These are phyloP conservation scores for Kuraishia cidri DNA, from an alignment of 805 yeast genomes.

Conservation along the genomic window DNA sequence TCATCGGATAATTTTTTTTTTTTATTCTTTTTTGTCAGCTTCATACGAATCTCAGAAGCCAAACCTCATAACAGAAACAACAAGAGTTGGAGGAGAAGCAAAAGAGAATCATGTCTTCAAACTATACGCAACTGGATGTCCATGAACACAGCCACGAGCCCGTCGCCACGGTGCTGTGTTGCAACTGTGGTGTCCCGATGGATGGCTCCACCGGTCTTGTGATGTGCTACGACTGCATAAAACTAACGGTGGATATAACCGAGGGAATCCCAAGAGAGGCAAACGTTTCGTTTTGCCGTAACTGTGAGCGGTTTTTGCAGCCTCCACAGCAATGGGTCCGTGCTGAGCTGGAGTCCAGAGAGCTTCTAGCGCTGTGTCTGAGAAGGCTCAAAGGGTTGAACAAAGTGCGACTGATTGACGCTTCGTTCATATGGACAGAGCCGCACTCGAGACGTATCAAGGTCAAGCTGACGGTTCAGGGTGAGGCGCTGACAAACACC, in stretches of 20 bases:
- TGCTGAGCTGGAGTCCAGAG: constrained; percentile 89
- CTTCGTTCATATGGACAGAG: constrained; percentile 96
- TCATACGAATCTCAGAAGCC: too few relatives aligned
- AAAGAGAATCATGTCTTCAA: constrained; percentile 4
- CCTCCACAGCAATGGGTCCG: constrained; percentile 93
- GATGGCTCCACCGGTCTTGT: constrained; percentile 91
- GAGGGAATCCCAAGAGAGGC: constrained; percentile 94
- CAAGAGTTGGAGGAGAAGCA: too few relatives aligned
- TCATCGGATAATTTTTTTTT: too few relatives aligned
- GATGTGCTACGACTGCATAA: constrained; percentile 97
- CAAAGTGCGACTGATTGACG: constrained; percentile 84
- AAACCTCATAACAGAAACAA: too few relatives aligned
- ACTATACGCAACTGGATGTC: constrained; percentile 3
- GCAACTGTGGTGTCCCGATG: constrained; percentile 98
- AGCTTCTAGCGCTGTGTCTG: constrained; percentile 81
- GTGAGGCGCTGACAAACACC: constrained; percentile 89
- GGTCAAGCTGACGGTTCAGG: constrained; percentile 89
- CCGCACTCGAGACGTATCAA: constrained; percentile 96
- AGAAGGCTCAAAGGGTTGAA: constrained; percentile 82
- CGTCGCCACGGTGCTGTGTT: constrained; percentile 83
- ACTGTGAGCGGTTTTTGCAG: constrained; percentile 91
- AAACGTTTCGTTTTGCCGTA: constrained; percentile 87
- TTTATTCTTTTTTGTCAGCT: too few relatives aligned
- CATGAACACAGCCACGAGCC: background rate
- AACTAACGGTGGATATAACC: constrained; percentile 87